Base-by-base conservation (phyloP, 2,329 filamentous ascomycete species). In the Colletotrichum nymphaeae region DNA sequence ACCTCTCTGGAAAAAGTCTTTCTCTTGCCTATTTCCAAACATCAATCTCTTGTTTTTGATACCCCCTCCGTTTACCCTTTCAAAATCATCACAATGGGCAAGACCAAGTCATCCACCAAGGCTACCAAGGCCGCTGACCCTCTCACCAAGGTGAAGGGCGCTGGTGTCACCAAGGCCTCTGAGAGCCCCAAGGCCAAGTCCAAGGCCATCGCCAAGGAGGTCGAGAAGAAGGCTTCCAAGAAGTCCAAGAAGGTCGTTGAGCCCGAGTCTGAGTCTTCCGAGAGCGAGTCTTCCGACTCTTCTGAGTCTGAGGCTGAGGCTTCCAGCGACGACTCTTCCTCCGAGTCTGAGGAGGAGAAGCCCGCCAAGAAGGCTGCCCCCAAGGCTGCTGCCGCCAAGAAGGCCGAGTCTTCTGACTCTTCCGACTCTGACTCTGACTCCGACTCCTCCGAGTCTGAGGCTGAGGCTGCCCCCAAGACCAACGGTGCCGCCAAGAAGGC, bases 101-200 rank as follows among this genome's bases (percentile, higher is more conserved):
- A 93, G 85, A 84, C 87, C 68, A 93, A 93, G 86, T 88, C 92
- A 81, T 85, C 86, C 82, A 89, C 83, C 77, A 90, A 90, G 85
- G 80, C 87, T 79, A 73, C 49, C 71, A 73, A 73, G 71, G 86
- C 88, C 77, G 82, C 85, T 79, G 86, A 88, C 80, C 81, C 85
- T 74, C 80, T 87, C 78, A 83, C 85, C 79, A 80, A 84, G 77
- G 90, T 92, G 83, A 94, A 94, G 87, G 88, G 88, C 78, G 91
- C 87, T 77, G 89, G 89, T 76, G 87, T 94, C 79, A 89, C 88
- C 85, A 95, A 95, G 88, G 81, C 91, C 66, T 86, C 89, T 74
- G 88, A 93, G 82, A 89, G 88, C 76, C 84, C 91, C 80, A 92
- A 91, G 84, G 84, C 87, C 74, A 93, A 93, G 86, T 88, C 90